Conservation (phyloP, 371 early-diverging fungal genomes). For the Syncephalastrum sp. region DNA sequence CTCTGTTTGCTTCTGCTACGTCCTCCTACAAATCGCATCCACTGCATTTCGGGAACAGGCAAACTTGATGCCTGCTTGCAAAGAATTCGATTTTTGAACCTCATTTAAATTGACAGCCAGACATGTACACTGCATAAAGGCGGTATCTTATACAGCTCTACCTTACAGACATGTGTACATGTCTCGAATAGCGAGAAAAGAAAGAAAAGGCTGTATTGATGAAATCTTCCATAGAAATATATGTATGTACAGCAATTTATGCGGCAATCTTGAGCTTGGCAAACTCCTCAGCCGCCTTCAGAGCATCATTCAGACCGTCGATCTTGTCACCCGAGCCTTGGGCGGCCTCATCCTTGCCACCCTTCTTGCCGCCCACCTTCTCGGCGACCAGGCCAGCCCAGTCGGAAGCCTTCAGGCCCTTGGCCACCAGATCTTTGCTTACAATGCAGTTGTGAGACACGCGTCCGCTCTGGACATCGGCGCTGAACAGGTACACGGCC, state of each 20-base stretch:
- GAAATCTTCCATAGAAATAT: not conserved
- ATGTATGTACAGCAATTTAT: slow-evolving; percentile 16
- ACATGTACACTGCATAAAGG: no score
- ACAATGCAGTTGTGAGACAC: slow-evolving; percentile 87
- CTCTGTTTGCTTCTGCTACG: no score
- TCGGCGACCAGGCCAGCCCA: slow-evolving; percentile 87
- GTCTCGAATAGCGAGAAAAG: no score
- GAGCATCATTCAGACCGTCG: slow-evolving; percentile 70
- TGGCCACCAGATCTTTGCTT: slow-evolving; percentile 58
- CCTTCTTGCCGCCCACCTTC: slow-evolving; percentile 88
- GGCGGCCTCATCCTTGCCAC: slow-evolving; percentile 86
- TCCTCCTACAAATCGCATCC: no score
- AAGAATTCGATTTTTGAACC: no score
- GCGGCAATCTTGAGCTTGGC: slow-evolving; percentile 64
- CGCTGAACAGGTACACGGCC: slow-evolving; percentile 81
- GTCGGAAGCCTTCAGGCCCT: slow-evolving; percentile 85
- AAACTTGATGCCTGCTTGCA: no score
- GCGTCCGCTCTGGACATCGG: slow-evolving; percentile 67
- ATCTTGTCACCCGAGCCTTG: slow-evolving; percentile 76
- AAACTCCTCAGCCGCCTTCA: slow-evolving; percentile 74
- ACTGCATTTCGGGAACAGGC: no score
- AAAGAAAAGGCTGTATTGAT: no score
- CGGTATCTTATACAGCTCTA: no score
- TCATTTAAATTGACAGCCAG: no score
- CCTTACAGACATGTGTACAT: no score